Base-by-base conservation (phyloP, 495 filamentous ascomycete species). In the Venustampulla echinocandica region DNA sequence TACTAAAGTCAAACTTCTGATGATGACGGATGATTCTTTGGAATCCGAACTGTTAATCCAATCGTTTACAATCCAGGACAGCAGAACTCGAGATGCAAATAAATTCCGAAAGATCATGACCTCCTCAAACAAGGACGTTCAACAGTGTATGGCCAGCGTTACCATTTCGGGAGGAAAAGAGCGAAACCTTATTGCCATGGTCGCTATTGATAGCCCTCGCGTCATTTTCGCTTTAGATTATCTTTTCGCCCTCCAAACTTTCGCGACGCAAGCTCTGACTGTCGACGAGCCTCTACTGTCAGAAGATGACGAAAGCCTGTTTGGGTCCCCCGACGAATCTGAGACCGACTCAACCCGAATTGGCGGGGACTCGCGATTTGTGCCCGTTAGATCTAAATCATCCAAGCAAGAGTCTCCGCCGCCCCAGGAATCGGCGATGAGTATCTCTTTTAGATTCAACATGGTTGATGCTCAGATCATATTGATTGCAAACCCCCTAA, bases 81-180 rank as follows among this genome's bases (percentile, higher is more conserved):
- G 84, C 51, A 81, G 92, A 39, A 80, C 76, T 21, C 72, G 77
- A 36, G 88, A 92, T 50, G 86, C 80, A 6, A 97, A 95, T 64
- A 95, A 95, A 62, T 98, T 90, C 74, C 78, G 87, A 34, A 94
- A 93, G 61, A 95, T 97, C 64, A 97, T 98, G 92, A 90, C 90
- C 18, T 80, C 93, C 52, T 85, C 88, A 56, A 97, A 96, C 61
- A 85, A 87, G 50, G 82, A 84, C 42, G 89, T 92, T 9, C 85
- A 94, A 58, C 92, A 97, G 66, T 94, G 97, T 60, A 97, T 98
- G 93, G 92, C 92, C 27, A 93, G 84, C 65, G 67, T 98, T 22
- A 89, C 88, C 6, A 90, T 97, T 61, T 90, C 93, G 6, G 85
- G 87, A 20, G 90, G 90, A 2, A 66, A 81, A 24, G 82, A 95